phyloP scores from a whole-genome alignment of 768 basidiomycete genomes.

The Mycena vulgaris region DNA sequence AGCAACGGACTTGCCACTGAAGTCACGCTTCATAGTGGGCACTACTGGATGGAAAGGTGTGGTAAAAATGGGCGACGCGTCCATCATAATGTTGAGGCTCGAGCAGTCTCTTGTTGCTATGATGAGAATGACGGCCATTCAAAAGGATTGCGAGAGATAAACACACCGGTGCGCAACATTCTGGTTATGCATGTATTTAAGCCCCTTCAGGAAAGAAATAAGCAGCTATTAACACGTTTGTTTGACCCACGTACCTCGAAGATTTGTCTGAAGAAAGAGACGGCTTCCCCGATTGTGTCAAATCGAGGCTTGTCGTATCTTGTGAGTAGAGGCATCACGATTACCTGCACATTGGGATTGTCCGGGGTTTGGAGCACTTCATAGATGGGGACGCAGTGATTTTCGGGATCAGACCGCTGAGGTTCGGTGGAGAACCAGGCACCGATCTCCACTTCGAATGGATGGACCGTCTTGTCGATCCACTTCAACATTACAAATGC shows the following conservation, averaged over 20 bases:
- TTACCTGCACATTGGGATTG: neutral
- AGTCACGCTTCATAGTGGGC: conserved; percentile 36
- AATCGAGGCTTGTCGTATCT: neutral
- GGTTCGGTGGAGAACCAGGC: conserved; percentile 40
- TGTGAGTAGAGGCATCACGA: neutral
- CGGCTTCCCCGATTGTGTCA: neutral
- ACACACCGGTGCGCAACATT: conserved; percentile 49
- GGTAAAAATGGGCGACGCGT: conserved; percentile 39
- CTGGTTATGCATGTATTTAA: conserved; percentile 53
- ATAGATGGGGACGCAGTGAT: conserved; percentile 54
- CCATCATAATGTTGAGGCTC: conserved; percentile 50
- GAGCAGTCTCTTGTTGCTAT: conserved; percentile 46
- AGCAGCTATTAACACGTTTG: too few species aligned
- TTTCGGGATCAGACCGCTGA: conserved; percentile 41
- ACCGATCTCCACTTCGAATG: conserved; percentile 51
- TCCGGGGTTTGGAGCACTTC: conserved; percentile 33
- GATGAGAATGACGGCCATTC: too few species aligned
- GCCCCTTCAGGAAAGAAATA: too few species aligned
- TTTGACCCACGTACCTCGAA: too few species aligned
- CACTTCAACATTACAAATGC: conserved; percentile 49
- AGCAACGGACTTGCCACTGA: conserved; percentile 10
- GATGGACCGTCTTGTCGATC: conserved; percentile 34
- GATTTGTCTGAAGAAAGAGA: conserved; percentile 2
- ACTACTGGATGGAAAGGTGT: conserved; percentile 41
- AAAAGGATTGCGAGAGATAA: too few species aligned